Base-by-base conservation (phyloP, 805 yeast genomes). In the Ogataea glucozyma region DNA sequence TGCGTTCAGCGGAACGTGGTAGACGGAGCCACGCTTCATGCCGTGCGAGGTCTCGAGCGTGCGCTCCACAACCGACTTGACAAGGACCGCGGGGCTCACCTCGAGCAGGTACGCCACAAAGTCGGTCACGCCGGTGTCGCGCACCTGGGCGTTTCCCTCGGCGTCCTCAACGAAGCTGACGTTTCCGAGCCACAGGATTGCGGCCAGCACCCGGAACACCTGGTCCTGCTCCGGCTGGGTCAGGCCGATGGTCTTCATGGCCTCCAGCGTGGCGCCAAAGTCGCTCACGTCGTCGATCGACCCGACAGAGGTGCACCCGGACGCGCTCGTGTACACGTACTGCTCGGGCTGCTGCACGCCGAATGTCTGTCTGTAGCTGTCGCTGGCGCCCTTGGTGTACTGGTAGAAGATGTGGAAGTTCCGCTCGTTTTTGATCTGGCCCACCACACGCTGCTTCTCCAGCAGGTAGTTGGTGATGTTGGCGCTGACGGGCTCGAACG, bases 321-420 rank as follows among this genome's bases (percentile, higher is more conserved):
- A 83, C 1, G 83, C 83, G 1, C 91, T 81, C 0, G 99, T 93
- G 66, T 93, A 93, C 17, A 84, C 65, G 63, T 93, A 93, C 41
- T 90, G 82, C 59, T 93, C 98, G 1, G 99, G 99, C 24, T 81
- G 81, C 66, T 93, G 98, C 45, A 93, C 81, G 40, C 99, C 99
- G 61, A 72, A 90, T 26, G 68, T 71, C 53, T 86, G 88, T 60
- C 96, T 83, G 61, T 91, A 89, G 43, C 73, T 74, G 27, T 88
- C 90, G 11, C 88, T 79, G 2, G 97, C 95, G 48, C 88, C 87
- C 62, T 91, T 93, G 10, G 97, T 85, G 63, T 87, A 85, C 69
- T 93, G 99, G 62, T 93, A 93, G 62, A 93, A 93, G 44, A 93
- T 93, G 64, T 93, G 99, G 72, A 93, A 93, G 62, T 93, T 93